Base-by-base conservation (phyloP, 192 early-diverging fungal species). In the Backusella tarrabulga region DNA sequence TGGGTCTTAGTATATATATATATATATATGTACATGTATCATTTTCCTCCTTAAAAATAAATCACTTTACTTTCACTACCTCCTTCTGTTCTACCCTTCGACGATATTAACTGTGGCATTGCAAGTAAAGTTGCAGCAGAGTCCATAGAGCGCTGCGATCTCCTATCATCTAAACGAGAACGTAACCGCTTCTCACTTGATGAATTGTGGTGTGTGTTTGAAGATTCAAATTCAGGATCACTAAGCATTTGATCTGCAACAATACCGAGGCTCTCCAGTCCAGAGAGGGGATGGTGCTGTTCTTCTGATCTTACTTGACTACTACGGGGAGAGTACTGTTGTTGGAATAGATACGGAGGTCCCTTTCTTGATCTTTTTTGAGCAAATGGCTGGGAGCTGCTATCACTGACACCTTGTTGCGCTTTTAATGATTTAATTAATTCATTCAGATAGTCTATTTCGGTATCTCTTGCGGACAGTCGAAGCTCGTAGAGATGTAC, bases 241-340 rank as follows among this genome's bases (percentile, higher is more conserved):
- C 66, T 84, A 1, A 84, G 72, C 83, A 84, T 80, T 67, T 84
- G 83, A 23, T 84, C 79, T 21, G 83, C 83, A 0, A 84, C 66
- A 8, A 84, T 78, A 17, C 78, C 83, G 4, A 84, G 50, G 44
- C 77, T 80, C 15, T 84, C 83, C 5, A 84, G 34, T 7, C 79
- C 83, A 44, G 83, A 84, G 7, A 72, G 32, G 1, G 76, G 73
- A 60, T 81, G 76, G 5, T 44, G 40, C 5, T 63, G 56, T 6
- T 67, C 26, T 2, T 66, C 23, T 29, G 56, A 63, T 44, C 74
- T 67, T 17, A 79, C 74, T 19, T 77, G 76, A 8, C 69, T 75
- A 0, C 74, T 40, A 29, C 52, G 60, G 3, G 80, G 80, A 12
- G 80, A 82, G 50, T 82, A 82, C 15, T 77, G 76, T 44, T 78